Conservation (phyloP, 208 protist genomes). For the Acanthamoeba lenticulata region DNA sequence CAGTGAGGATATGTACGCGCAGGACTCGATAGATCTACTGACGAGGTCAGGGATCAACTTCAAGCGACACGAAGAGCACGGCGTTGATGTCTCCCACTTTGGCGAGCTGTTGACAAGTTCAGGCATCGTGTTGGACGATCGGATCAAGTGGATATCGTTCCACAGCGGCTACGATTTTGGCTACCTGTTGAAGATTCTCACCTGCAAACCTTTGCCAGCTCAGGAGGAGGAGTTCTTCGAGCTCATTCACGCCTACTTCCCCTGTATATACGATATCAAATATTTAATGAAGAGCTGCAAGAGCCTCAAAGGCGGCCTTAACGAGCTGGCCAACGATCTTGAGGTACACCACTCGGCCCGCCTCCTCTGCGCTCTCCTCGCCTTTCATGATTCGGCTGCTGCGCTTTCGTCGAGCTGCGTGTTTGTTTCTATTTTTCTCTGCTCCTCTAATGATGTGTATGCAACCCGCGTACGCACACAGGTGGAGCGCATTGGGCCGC, state of each 20-base stretch:
- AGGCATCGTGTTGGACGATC: conserved; percentile 95
- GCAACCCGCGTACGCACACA: conserved; percentile 56
- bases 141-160: conserved; percentile 98
- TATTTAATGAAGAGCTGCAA: conserved; percentile 96
- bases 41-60: conserved; percentile 97
- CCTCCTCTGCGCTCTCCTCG: not conserved
- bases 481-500: conserved; percentile 93
- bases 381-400: not conserved
- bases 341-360: not conserved
- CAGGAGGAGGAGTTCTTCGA: conserved; percentile 97
- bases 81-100: conserved; percentile 97
- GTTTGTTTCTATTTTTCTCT: not conserved
- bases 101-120: conserved; percentile 97
- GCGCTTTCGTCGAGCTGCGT: not conserved
- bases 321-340: conserved; percentile 91
- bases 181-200: conserved; percentile 97
- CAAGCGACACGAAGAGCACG: conserved; percentile 93
- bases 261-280: conserved; percentile 98
- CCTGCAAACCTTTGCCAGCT: conserved; percentile 93
- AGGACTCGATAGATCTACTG: conserved; percentile 98
- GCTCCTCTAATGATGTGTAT: too few relatives aligned
- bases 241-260: conserved; percentile 96
- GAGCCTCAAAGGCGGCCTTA: conserved; percentile 93
- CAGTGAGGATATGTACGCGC: conserved; percentile 96
- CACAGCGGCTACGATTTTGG: conserved; percentile 99